phyloP scores from a whole-genome alignment of 192 early-diverging fungal species.

The Coemansia sp. region DNA sequence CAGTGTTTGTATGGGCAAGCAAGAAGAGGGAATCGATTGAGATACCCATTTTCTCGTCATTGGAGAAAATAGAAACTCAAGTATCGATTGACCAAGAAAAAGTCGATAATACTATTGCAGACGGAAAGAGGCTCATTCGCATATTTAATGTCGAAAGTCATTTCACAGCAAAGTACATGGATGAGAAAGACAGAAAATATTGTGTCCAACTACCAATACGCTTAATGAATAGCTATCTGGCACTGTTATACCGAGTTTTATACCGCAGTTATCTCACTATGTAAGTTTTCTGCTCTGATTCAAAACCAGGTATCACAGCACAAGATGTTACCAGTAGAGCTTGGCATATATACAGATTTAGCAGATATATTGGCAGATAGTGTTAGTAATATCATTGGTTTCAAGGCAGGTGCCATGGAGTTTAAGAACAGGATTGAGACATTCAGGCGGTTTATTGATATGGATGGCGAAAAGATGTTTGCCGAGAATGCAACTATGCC shows the following conservation, averaged over 20 bases:
- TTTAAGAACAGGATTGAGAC: not conserved
- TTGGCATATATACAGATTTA: not conserved
- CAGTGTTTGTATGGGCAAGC: constrained; percentile 9
- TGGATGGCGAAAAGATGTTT: not conserved
- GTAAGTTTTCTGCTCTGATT: not conserved
- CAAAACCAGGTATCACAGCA: not conserved
- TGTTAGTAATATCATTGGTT: not conserved
- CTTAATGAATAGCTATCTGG: not conserved
- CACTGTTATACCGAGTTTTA: not conserved
- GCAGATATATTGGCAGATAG: not conserved
- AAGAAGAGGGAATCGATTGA: not conserved
- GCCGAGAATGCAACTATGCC: not conserved
- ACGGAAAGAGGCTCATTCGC: constrained; percentile 69
- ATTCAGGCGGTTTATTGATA: not conserved
- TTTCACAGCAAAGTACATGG: constrained; percentile 60
- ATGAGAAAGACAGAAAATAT: constrained; percentile 62
- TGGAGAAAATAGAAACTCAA: not conserved
- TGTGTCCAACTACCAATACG: constrained; percentile 47
- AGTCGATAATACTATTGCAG: constrained; percentile 24
- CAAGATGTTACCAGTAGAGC: not conserved
- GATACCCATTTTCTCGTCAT: not conserved
- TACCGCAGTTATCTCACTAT: not conserved
- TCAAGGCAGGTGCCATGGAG: too few species aligned
- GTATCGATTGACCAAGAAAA: constrained; percentile 1
- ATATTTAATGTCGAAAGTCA: constrained; percentile 60